Percentiles rank a stretch among this genome's conserved stretches.
Conservation (phyloP, 176 grass and related monocot species). For the Hordeum vulgare region DNA sequence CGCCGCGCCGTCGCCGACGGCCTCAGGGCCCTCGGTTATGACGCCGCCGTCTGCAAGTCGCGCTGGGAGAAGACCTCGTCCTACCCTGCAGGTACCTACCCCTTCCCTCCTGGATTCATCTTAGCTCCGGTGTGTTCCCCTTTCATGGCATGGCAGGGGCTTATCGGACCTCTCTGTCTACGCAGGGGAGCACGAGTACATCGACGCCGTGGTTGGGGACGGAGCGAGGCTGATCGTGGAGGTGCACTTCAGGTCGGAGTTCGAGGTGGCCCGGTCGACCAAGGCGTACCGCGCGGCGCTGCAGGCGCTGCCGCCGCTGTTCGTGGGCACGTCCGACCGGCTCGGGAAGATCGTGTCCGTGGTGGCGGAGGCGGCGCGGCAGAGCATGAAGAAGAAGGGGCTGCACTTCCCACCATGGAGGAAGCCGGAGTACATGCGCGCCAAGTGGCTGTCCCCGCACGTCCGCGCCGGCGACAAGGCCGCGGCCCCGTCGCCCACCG, state of each 20-base stretch:
- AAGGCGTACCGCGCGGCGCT: constrained; percentile 79
- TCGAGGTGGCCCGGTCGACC: constrained; percentile 75
- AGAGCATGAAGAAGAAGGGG: constrained; percentile 89
- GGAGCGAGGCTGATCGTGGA: constrained; percentile 61
- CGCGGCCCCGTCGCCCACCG: background rate
- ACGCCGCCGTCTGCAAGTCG: constrained; percentile 78
- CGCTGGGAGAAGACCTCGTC: constrained; percentile 68
- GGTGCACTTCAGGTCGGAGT: constrained; percentile 82
- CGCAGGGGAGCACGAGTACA: constrained; percentile 85
- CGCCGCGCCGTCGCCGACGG: constrained; percentile 61
- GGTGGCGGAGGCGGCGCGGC: constrained; percentile 53
- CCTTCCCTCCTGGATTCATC: background rate
- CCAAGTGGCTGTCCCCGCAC: constrained; percentile 80
- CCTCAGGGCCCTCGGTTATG: constrained; percentile 62
- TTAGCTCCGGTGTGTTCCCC: background rate
- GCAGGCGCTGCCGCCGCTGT: constrained; percentile 62
- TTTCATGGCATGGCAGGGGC: background rate
- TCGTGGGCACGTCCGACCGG: constrained; percentile 62
- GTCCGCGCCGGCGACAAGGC: constrained; percentile 19
- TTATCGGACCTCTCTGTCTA: background rate
- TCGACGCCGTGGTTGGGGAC: constrained; percentile 56
- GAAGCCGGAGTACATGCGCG: constrained; percentile 84
- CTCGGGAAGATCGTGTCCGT: constrained; percentile 66
- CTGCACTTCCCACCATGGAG: constrained; percentile 83
- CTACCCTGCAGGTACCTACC: constrained; percentile 43